phyloP scores from a whole-genome alignment of 116 monocot species.

The Iris pallida region DNA sequence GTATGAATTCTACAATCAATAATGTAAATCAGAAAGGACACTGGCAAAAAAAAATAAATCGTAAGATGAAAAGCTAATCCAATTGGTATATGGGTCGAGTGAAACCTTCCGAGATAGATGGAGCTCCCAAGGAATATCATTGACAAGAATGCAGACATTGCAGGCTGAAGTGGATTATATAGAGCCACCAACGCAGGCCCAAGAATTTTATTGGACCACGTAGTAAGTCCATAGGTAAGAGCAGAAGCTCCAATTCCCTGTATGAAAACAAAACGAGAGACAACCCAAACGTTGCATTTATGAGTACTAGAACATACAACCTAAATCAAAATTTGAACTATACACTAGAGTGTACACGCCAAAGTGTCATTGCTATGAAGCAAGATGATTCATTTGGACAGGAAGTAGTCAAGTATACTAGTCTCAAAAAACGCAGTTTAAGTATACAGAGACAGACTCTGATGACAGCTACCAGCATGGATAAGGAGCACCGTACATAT shows the following conservation, averaged over 20 bases:
- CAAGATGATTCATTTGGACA: too few relatives aligned
- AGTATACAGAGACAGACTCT: too few relatives aligned
- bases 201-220: constrained; percentile 38
- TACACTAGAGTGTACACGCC: too few relatives aligned
- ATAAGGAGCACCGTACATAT: too few relatives aligned
- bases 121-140: constrained; percentile 28
- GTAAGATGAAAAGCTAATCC: neutral
- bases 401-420: too few relatives aligned
- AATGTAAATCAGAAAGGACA: neutral
- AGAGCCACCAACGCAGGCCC: constrained; percentile 36
- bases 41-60: neutral
- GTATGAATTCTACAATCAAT: neutral
- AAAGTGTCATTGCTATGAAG: too few relatives aligned
- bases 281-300: neutral
- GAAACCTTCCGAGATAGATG: constrained; percentile 37
- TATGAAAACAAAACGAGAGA: neutral
- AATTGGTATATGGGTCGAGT: neutral
- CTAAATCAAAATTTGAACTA: too few relatives aligned
- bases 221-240: constrained; percentile 18
- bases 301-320: too few relatives aligned
- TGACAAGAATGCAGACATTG: constrained; percentile 26
- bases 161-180: constrained; percentile 39
- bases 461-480: too few relatives aligned
- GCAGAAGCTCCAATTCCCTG: constrained; percentile 21
- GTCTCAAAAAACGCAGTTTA: too few relatives aligned